Conservation (phyloP, 1,284 basidiomycete genomes). For the Ganoderma boninense region DNA sequence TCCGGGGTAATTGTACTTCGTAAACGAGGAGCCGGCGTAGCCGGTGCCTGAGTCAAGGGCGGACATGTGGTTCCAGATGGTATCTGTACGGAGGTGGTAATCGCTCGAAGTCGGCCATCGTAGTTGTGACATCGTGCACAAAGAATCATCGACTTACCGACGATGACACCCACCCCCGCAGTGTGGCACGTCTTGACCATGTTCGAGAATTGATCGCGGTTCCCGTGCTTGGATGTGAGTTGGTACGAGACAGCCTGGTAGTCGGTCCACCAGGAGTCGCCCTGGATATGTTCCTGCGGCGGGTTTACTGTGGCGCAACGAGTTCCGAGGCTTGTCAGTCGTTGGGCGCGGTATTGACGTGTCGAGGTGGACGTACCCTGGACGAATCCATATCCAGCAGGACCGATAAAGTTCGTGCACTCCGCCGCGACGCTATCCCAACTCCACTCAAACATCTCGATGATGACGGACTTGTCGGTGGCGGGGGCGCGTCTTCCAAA, state of each 20-base stretch:
- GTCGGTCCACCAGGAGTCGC: slow-evolving; percentile 73
- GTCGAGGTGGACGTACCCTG: slow-evolving; percentile 53
- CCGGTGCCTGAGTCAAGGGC: slow-evolving; percentile 55
- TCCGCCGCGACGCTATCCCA: slow-evolving; percentile 67
- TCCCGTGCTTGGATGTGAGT: slow-evolving; percentile 65
- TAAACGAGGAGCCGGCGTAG: slow-evolving; percentile 57
- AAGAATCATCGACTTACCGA: slow-evolving; percentile 47
- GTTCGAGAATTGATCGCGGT: slow-evolving; percentile 58
- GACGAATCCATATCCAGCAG: slow-evolving; percentile 71
- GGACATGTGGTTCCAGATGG: slow-evolving; percentile 73
- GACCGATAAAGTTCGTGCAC: slow-evolving; percentile 71
- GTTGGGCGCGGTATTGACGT: neutral
- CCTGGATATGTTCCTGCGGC: slow-evolving; percentile 56
- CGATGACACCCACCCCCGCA: slow-evolving; percentile 68
- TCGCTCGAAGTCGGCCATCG: too few species aligned
- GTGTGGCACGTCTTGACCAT: slow-evolving; percentile 68
- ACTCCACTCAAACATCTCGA: slow-evolving; percentile 47
- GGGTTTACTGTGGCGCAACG: slow-evolving; percentile 52
- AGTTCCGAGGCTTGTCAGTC: neutral
- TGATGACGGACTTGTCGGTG: slow-evolving; percentile 38
- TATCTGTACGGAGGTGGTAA: too few species aligned
- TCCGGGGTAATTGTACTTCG: slow-evolving; percentile 66
- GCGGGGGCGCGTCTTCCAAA: slow-evolving; percentile 23
- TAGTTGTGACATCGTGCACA: neutral
- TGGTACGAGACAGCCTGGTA: slow-evolving; percentile 74